Evolutionary conservation across 1,284 basidiomycete genomes (phyloP).

Genomic region (Fomitopsis palustris): DNA sequence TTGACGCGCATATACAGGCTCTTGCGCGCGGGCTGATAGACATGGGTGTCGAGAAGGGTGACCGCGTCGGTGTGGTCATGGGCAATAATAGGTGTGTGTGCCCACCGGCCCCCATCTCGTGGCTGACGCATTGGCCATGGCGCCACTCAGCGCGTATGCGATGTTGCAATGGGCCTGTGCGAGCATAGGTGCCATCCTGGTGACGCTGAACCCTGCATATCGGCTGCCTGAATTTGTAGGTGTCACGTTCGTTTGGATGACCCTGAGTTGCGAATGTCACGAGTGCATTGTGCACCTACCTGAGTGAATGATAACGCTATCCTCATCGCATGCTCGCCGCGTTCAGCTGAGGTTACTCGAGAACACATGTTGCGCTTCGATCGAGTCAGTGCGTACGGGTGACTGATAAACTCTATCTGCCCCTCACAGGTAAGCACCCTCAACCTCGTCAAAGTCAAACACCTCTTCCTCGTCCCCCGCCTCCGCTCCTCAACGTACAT

Average conservation of each 20-base stretch:
- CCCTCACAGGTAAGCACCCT: constrained; percentile 57
- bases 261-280: not conserved
- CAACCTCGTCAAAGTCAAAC: constrained; percentile 64
- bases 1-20: constrained; percentile 63
- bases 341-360: too few species aligned
- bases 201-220: constrained; percentile 83
- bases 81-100: constrained; percentile 68
- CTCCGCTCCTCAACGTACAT: constrained; percentile 65
- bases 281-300: not conserved
- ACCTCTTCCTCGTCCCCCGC: constrained; percentile 72
- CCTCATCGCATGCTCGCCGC: too few species aligned
- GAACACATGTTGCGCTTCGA: too few species aligned
- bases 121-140: constrained; percentile 1
- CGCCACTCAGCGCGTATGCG: constrained; percentile 61
- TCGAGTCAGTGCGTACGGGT: not conserved
- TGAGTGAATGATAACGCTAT: too few species aligned
- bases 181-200: constrained; percentile 74
- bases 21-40: constrained; percentile 68
- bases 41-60: constrained; percentile 74
- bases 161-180: constrained; percentile 83
- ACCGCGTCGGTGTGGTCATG: constrained; percentile 81
- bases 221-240: constrained; percentile 66
- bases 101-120: not conserved
- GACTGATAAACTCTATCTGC: too few species aligned
- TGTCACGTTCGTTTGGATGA: constrained; percentile 6